Conservation (phyloP, 192 early-diverging fungal species). For the Radiomyces spectabilis region DNA sequence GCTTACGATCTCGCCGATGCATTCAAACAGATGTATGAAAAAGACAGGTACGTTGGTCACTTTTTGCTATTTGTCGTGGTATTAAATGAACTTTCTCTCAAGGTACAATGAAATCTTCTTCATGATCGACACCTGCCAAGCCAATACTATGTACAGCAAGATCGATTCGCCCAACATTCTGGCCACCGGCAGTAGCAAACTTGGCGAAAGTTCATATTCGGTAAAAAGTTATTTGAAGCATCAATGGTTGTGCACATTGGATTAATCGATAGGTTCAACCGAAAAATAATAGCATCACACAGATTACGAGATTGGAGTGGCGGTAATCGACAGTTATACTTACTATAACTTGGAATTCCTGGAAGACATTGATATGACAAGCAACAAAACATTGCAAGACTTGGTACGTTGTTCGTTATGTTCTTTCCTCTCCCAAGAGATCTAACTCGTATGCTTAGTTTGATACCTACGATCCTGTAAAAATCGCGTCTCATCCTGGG, state of each 20-base stretch:
- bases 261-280: too few relatives aligned
- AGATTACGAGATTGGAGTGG: slow-evolving; percentile 91
- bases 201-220: slow-evolving; percentile 91
- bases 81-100: too few relatives aligned
- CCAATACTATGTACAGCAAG: slow-evolving; percentile 91
- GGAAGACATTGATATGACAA: slow-evolving; percentile 76
- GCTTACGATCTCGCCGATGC: slow-evolving; percentile 94
- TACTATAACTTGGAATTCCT: slow-evolving; percentile 93
- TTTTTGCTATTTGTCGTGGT: not conserved
- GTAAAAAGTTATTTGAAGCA: slow-evolving; percentile 24
- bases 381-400: slow-evolving; percentile 63
- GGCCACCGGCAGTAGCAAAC: slow-evolving; percentile 79
- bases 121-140: slow-evolving; percentile 98
- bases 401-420: slow-evolving; percentile 39
- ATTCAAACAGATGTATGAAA: slow-evolving; percentile 97
- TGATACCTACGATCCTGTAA: slow-evolving; percentile 64
- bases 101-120: slow-evolving; percentile 96
- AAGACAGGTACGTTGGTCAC: slow-evolving; percentile 49
- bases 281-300: slow-evolving; percentile 55
- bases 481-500: slow-evolving; percentile 79
- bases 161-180: slow-evolving; percentile 92
- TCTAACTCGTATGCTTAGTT: too few relatives aligned
- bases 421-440: too few relatives aligned
- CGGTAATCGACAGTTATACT: slow-evolving; percentile 96
- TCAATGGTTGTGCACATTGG: too few relatives aligned